phyloP scores from a whole-genome alignment of 768 basidiomycete species.

The Neoboletus subvelutipes region DNA sequence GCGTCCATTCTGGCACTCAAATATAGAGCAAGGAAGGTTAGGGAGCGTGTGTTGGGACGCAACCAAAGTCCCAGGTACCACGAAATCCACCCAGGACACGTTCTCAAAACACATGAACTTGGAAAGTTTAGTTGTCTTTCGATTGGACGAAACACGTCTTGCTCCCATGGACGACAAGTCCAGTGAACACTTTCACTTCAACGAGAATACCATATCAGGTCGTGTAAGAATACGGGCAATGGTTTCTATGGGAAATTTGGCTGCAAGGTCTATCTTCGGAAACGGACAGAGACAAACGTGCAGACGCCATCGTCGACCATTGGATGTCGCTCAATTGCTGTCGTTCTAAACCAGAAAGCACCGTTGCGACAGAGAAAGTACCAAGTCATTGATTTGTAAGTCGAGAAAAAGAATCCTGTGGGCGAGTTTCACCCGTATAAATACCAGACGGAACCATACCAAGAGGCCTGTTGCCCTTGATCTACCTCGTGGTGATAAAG shows the following conservation, averaged over 20 bases:
- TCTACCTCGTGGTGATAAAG: neutral
- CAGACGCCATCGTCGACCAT: neutral
- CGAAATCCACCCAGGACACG: slow-evolving; percentile 4
- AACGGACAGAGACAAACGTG: neutral
- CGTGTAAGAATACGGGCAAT: no score
- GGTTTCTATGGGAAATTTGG: neutral
- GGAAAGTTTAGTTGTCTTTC: neutral
- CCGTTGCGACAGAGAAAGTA: neutral
- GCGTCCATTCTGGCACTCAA: neutral
- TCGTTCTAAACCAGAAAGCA: neutral
- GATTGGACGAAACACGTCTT: neutral
- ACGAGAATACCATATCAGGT: neutral
- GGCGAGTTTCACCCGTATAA: slow-evolving; percentile 3
- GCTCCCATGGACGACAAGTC: neutral
- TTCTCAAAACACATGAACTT: slow-evolving; percentile 1
- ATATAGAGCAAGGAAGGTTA: neutral
- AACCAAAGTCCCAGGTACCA: neutral
- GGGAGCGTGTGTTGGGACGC: neutral
- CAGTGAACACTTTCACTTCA: neutral
- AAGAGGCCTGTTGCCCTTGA: neutral
- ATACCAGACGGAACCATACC: neutral
- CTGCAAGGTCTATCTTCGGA: neutral
- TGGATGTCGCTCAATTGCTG: neutral
- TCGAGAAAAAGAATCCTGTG: neutral
- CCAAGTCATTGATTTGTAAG: neutral